phyloP scores from a whole-genome alignment of 2,329 filamentous ascomycete genomes.

The Calonectria pseudoturangicola region DNA sequence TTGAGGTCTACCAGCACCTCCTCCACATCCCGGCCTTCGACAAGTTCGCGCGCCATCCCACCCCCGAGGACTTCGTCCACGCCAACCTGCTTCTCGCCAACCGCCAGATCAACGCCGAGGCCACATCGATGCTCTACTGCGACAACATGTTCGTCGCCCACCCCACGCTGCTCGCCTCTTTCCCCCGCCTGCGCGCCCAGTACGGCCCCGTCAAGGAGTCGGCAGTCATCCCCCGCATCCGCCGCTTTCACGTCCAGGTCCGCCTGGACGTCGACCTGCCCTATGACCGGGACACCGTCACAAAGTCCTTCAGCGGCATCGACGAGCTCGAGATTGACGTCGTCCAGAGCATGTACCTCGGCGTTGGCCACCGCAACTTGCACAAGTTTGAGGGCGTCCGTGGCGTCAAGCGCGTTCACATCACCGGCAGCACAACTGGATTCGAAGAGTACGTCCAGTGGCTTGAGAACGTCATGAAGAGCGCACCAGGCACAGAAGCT shows the following conservation, averaged over 20 bases:
- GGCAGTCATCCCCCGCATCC: conserved; percentile 58
- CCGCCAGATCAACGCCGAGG: conserved; percentile 65
- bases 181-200: conserved; percentile 62
- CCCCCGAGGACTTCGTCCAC: conserved; percentile 54
- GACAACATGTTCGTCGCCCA: conserved; percentile 67
- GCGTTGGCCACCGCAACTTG: conserved; percentile 62
- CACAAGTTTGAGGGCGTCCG: conserved; percentile 65
- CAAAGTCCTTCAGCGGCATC: conserved; percentile 60
- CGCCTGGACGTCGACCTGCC: conserved; percentile 64
- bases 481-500: conserved; percentile 47
- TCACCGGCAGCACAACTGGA: conserved; percentile 63
- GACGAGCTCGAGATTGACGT: conserved; percentile 64
- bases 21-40: conserved; percentile 60
- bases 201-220: conserved; percentile 58
- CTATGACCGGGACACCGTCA: conserved; percentile 56
- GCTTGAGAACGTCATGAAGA: conserved; percentile 63
- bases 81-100: conserved; percentile 63
- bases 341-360: conserved; percentile 62
- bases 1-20: conserved; percentile 67
- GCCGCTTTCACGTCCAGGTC: conserved; percentile 62
- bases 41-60: conserved; percentile 45
- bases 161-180: conserved; percentile 61
- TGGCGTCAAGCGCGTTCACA: conserved; percentile 60
- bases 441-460: conserved; percentile 66
- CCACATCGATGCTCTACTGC: conserved; percentile 63